Evolutionary conservation across 345 rosid genomes (phyloP).

Genomic region (Eucalyptus pumila): DNA sequence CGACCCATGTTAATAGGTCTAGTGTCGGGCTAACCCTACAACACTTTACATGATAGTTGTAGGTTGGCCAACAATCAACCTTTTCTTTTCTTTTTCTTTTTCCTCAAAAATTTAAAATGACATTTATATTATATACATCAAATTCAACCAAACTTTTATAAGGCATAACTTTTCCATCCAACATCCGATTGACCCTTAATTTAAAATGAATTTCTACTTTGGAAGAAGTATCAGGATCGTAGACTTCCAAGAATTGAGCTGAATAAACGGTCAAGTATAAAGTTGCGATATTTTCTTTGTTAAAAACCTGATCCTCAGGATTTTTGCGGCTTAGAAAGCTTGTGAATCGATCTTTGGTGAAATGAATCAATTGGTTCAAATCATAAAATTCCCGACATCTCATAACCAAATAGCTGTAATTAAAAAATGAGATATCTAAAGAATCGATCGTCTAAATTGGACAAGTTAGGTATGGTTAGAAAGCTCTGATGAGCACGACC

Average conservation of each 20-base stretch:
- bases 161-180: background rate
- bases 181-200: background rate
- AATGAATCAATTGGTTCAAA: background rate
- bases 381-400: background rate
- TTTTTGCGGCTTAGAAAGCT: background rate
- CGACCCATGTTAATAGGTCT: rapidly evolving
- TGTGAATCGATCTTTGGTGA: background rate
- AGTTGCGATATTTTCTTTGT: rapidly evolving
- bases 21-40: rapidly evolving
- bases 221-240: background rate
- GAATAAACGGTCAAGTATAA: rapidly evolving
- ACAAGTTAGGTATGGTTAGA: background rate
- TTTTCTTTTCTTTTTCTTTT: too few species aligned
- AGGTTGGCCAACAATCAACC: too few species aligned
- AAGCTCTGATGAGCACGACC: background rate
- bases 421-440: background rate
- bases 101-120: too few species aligned
- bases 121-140: background rate
- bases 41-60: too few species aligned
- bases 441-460: background rate
- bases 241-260: background rate
- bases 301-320: background rate
- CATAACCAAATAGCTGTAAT: background rate
- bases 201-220: background rate
- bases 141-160: background rate